Base-by-base conservation (phyloP, 2,329 filamentous ascomycete genomes). In the Phialocephala sp. region DNA sequence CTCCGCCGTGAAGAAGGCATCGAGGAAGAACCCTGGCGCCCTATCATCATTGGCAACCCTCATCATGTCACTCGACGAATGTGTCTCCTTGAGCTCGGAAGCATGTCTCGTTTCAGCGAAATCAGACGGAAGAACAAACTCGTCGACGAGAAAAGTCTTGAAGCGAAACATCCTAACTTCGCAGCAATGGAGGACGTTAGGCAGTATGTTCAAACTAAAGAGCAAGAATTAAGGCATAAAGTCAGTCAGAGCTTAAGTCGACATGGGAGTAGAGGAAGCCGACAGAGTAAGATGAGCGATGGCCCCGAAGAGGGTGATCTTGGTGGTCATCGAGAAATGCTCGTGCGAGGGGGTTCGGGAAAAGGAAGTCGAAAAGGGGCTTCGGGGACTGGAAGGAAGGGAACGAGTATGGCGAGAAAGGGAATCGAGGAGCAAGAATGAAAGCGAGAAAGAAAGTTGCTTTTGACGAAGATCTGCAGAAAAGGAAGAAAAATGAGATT, bases 11-110 rank as follows among this genome's bases (percentile, higher is more conserved):
- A 70, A 59, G 69, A 76, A 24, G 76, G 77, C 20, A 59, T 74
- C 6, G 64, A 68, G 24, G 71, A 72, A 39, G 71, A 76, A 68
- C 84, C 89, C 56, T 93, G 89, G 90, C 86, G 86, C 65, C 88
- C 91, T 1, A 82, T 89, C 35, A 85, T 93, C 69, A 86, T 92
- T 74, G 90, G 91, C 14, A 90, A 91, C 73, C 90, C 91, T 14
- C 87, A 85, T 54, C 86, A 89, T 56, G 89, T 87, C 76, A 86
- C 85, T 72, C 83, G 91, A 59, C 84, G 88, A 66, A 87, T 93
- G 83, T 92, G 87, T 74, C 76, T 92, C 27, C 79, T 94, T 18
- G 91, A 94, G 76, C 78, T 91, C 65, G 91, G 91, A 0, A 79
- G 80, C 41, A 80, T 90, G 81, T 89, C 85, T 59, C 81, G 91